Evolutionary conservation across 257 asterid species (phyloP), one percentile per base, ranked within the genome.

Genomic region (Primulina tabacum): DNA sequence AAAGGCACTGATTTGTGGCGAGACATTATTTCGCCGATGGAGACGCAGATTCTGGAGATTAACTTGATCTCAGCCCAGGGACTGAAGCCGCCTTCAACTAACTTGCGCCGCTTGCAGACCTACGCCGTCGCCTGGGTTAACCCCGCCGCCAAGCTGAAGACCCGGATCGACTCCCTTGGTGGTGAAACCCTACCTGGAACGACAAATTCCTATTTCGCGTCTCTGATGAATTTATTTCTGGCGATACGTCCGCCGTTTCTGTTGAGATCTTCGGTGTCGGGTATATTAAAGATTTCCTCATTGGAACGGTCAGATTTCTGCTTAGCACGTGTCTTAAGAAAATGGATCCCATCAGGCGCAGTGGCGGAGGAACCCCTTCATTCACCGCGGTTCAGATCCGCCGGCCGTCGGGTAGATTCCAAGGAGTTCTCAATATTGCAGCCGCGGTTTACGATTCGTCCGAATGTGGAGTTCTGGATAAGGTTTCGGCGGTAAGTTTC

Each of bases 41-140:
- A 67, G 73, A 72, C 73, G 53, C 81, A 83, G 80, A 81, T 93
- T 78, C 87, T 93, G 32, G 99, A 93, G 87, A 83, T 93, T 73
- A 87, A 83, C 81, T 64, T 93, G 75, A 89, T 93, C 82, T 93
- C 99, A n/a, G 97, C 96, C 65, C 99, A 93, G 80, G 89, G 92
- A 33, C 60, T 90, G 12, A 90, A 86, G 84, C 26, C 85, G 72
- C 93, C 90, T 38, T 55, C 88, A 4, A 74, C 87, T 63, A 86
- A 80, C 77, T 29, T 81, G 35, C 96, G 88, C 76, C 86, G 86
- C 24, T 29, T 85, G 81, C 85, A 87, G 10, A 82, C 95, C 57
- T 93, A 90, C 87, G 99, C 96, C 57, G 50, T 87, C 53, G 76
- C 88, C 20, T 89, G 97, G 92, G 83, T 91, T 50, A 74, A 87